Evolutionary conservation across 1,284 basidiomycete genomes (phyloP).

Genomic region (Ceratorhiza oryzae-sativae): DNA sequence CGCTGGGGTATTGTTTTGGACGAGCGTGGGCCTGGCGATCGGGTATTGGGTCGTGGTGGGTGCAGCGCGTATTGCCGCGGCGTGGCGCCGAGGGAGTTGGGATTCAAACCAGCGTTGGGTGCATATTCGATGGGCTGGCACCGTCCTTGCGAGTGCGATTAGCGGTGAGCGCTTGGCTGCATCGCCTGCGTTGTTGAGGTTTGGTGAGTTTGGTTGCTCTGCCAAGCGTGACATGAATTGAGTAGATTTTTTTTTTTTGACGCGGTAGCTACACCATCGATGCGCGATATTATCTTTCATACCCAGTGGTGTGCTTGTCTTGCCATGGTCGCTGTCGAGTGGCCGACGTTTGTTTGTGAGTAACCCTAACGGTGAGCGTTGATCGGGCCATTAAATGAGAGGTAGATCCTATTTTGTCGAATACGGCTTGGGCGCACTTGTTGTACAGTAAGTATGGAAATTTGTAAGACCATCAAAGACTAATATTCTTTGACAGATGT

Average conservation of each 20-base stretch:
- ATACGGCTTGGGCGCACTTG: constrained; percentile 87
- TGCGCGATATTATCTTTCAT: constrained; percentile 91
- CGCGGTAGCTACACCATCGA: constrained; percentile 81
- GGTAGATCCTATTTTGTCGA: constrained; percentile 82
- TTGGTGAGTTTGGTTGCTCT: constrained; percentile 63
- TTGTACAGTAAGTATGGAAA: constrained; percentile 73
- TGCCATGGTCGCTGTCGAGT: constrained; percentile 91
- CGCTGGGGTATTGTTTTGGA: constrained; percentile 82
- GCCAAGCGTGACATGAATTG: not conserved
- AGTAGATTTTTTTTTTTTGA: constrained; percentile 7
- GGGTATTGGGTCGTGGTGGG: constrained; percentile 84
- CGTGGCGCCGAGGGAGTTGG: constrained; percentile 80
- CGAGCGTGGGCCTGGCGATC: constrained; percentile 76
- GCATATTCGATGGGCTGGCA: constrained; percentile 78
- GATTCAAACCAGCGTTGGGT: constrained; percentile 72
- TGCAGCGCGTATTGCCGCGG: constrained; percentile 80
- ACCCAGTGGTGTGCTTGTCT: constrained; percentile 83
- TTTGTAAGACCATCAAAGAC: constrained; percentile 28
- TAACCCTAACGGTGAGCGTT: constrained; percentile 42
- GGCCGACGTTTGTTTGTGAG: constrained; percentile 91
- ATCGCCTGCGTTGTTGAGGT: constrained; percentile 86
- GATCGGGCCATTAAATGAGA: constrained; percentile 25
- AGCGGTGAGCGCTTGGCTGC: constrained; percentile 88
- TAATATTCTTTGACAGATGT: constrained; percentile 67
- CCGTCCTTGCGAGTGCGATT: constrained; percentile 89